Evolutionary conservation across 2,329 filamentous ascomycete species (phyloP).

Genomic region (Daldinia eschscholtzii): DNA sequence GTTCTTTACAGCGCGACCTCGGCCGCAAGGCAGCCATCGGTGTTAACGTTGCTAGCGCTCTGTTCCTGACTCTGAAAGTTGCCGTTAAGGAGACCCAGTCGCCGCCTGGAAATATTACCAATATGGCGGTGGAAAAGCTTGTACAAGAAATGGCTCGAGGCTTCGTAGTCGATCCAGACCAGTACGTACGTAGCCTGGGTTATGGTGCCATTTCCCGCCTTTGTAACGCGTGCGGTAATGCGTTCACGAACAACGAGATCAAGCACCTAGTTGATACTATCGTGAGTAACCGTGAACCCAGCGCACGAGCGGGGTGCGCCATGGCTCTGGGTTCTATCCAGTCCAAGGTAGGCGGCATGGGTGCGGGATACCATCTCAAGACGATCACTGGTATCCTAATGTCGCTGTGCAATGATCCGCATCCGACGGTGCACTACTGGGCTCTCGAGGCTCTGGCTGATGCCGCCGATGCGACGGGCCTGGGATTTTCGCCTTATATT

Average conservation of each 20-base stretch:
- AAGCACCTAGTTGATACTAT: slow-evolving; percentile 95
- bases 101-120: slow-evolving; percentile 78
- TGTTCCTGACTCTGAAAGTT: slow-evolving; percentile 85
- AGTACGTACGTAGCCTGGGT: slow-evolving; percentile 86
- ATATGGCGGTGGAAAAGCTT: slow-evolving; percentile 82
- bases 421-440: slow-evolving; percentile 96
- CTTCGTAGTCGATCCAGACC: slow-evolving; percentile 85
- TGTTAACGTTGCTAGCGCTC: slow-evolving; percentile 87
- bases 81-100: slow-evolving; percentile 84
- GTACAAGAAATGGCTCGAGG: slow-evolving; percentile 79
- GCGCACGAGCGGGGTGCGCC: slow-evolving; percentile 92
- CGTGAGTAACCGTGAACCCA: slow-evolving; percentile 91
- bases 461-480: slow-evolving; percentile 90
- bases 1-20: slow-evolving; percentile 83
- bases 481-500: slow-evolving; percentile 92
- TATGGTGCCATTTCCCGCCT: slow-evolving; percentile 88
- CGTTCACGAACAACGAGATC: slow-evolving; percentile 89
- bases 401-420: slow-evolving; percentile 95
- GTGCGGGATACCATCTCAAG: slow-evolving; percentile 94
- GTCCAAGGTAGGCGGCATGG: slow-evolving; percentile 96
- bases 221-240: slow-evolving; percentile 85
- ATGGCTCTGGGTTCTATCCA: slow-evolving; percentile 94
- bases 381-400: slow-evolving; percentile 98
- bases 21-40: slow-evolving; percentile 91
- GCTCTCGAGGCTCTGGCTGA: slow-evolving; percentile 88